Base-by-base conservation (phyloP, 345 rosid species). In the Eucalyptus sideroxylon region DNA sequence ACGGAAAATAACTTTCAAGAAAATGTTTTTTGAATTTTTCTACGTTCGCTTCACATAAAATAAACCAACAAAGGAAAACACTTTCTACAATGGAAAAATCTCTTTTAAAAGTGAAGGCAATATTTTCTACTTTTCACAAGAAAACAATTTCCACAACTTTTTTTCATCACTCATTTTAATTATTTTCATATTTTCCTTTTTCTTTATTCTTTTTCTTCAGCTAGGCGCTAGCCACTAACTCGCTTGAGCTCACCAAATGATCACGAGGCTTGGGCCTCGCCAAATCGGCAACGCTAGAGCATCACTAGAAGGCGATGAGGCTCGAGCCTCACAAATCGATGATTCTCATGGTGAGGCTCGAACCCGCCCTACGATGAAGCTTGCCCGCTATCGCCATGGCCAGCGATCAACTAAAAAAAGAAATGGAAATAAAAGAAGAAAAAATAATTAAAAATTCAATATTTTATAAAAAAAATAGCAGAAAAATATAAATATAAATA, bases 331-430 rank as follows among this genome's bases (percentile, higher is more conserved):
- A 5, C 59, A 53, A 53, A 53, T 53, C 0, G 26, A 1, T 1
- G 0, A 53, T 1, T 53, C 59, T 53, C 11, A 8, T 3, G 5
- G 26, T 0, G 0, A 53, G 59, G 59, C 59, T 3, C 0, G 5
- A 53, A 53, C 59, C 0, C 0, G 0, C 24, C 2, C 59, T 53
- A 53, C 0, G 0, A 0, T 4, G 59, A 53, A 53, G 24, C 5
- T 53, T 0, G 0, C 0, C 1, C 0, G 4, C 9, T 1, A 0
- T 53, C 0, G 10, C 59, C 59, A 21, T 53, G 1, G 1, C 26
- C 2, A 19, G 1, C 0, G 2, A 53, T 53, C 1, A 2, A 53
- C 9, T 53, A 3, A 53, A 5, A 53, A 53, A 53, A 53, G 10
- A 53, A 53, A 53, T 3, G 4, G 2, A 53, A 21, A 21, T 1